A percentile compares a stretch with the other conserved stretches of the same genome.
Evolutionary conservation across 2,329 filamentous ascomycete species (phyloP).

Genomic region (Chaetomium olivaceum): DNA sequence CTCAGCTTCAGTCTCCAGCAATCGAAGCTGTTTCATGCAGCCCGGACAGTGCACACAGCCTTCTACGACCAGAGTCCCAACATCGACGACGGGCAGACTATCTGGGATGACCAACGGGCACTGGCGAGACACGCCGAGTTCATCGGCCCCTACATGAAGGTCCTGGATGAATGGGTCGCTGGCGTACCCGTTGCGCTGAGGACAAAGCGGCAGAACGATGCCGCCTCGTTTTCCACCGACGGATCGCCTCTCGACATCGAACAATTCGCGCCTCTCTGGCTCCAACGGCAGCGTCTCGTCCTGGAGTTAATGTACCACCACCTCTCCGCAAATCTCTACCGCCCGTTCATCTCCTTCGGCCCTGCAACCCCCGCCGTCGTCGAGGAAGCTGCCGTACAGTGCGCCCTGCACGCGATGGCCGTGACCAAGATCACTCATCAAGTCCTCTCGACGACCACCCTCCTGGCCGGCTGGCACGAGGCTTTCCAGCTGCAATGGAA

Average conservation of each 20-base stretch:
- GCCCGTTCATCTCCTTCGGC: constrained; percentile 43
- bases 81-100: background rate
- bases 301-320: constrained; percentile 46
- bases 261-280: constrained; percentile 42
- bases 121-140: constrained; percentile 38
- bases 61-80: constrained; percentile 34
- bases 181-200: constrained; percentile 42
- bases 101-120: constrained; percentile 36
- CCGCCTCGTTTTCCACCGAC: constrained; percentile 40
- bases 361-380: constrained; percentile 24
- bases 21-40: constrained; percentile 40
- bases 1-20: constrained; percentile 41
- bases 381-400: constrained; percentile 36
- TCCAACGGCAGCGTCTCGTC: constrained; percentile 45
- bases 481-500: constrained; percentile 48
- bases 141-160: constrained; percentile 27
- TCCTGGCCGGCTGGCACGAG: constrained; percentile 43
- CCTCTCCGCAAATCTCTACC: constrained; percentile 41
- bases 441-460: constrained; percentile 35
- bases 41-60: constrained; percentile 37
- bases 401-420: constrained; percentile 40
- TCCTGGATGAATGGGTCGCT: constrained; percentile 39
- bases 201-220: constrained; percentile 36
- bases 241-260: constrained; percentile 38
- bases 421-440: constrained; percentile 43